Evolutionary conservation across 176 grass and related monocot genomes (phyloP).

Genomic region (Pharus latifolius): DNA sequence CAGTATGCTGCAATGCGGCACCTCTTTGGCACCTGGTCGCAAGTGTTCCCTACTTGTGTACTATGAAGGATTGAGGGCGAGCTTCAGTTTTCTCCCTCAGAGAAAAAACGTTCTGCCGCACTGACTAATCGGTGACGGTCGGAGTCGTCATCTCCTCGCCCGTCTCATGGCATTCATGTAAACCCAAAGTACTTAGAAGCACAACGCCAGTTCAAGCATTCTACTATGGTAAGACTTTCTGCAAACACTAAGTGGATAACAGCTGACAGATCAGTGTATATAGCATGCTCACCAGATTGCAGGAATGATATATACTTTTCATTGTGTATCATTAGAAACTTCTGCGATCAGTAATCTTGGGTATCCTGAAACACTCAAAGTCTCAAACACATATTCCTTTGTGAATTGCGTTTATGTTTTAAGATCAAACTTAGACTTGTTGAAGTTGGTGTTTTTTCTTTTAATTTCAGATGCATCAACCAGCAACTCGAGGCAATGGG

Average conservation of each 20-base stretch:
- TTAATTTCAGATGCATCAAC: conserved; percentile 28
- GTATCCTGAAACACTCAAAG: not conserved
- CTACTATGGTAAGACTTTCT: conserved; percentile 29
- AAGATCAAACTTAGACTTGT: not conserved
- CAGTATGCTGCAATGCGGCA: conserved; percentile 71
- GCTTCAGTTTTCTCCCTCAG: conserved; percentile 76
- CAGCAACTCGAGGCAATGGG: not conserved
- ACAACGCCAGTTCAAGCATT: conserved; percentile 47
- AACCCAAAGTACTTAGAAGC: conserved; percentile 82
- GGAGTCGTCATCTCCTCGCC: conserved; percentile 50
- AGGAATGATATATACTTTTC: not conserved
- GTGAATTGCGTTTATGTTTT: not conserved
- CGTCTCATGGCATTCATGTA: conserved; percentile 78
- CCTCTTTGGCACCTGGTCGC: conserved; percentile 85
- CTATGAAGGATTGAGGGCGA: conserved; percentile 67
- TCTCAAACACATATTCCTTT: not conserved
- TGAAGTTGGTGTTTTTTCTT: conserved; percentile 6
- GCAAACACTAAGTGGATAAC: not conserved
- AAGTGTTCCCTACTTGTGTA: conserved; percentile 64
- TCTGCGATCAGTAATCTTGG: not conserved
- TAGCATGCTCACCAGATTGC: not conserved
- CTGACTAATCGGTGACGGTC: conserved; percentile 25
- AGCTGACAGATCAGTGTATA: not conserved
- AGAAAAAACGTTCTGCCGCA: conserved; percentile 21
- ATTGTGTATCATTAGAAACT: not conserved